Base-by-base conservation (phyloP, 805 yeast genomes). In the Cyberlindnera galapagoensis region DNA sequence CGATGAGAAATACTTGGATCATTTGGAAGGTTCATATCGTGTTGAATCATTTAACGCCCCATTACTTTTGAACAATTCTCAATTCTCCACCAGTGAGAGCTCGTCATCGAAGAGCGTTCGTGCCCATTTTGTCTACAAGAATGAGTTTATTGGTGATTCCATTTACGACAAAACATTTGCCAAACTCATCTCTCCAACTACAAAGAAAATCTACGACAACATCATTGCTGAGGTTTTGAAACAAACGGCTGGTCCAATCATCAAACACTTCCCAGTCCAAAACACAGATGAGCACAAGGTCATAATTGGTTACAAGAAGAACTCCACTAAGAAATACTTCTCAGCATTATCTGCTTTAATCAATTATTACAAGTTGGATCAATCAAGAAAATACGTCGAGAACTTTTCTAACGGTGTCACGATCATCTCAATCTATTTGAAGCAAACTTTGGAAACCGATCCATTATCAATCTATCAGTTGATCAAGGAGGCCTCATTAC, bases 381-480 rank as follows among this genome's bases (percentile, higher is more conserved):
- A 88, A 38, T 77, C 92, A 31, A 76, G 96, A 58, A 87, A 87
- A 62, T 92, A 88, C 55, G 87, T 92, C 37, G 98, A 90, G 59
- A 92, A 88, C 56, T 92, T 90, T 56, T 69, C 88, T 44, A 86
- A 88, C 54, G 95, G 95, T 32, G 72, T 80, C 42, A 80, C 95
- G 16, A 71, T 90, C 33, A 74, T 87, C 49, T 87, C 97, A 23
- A 72, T 87, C 67, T 92, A 92, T 60, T 71, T 90, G 51, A 74
- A 74, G 28, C 80, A 84, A 36, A 56, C 64, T 15, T 64, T 72
- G 21, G 77, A 71, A 43, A 59, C 61, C 5, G 56, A 59, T 35
- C 61, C 86, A 49, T 68, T 81, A 49, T 78, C 94, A 16, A 78
- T 88, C 43, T 78, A 78, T 56, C 97, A 90, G 65, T 81, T 90